Evolutionary conservation across 441 rosid genomes (phyloP), one percentile per base, ranked within the genome.

Genomic region (Mallotus japonicus): DNA sequence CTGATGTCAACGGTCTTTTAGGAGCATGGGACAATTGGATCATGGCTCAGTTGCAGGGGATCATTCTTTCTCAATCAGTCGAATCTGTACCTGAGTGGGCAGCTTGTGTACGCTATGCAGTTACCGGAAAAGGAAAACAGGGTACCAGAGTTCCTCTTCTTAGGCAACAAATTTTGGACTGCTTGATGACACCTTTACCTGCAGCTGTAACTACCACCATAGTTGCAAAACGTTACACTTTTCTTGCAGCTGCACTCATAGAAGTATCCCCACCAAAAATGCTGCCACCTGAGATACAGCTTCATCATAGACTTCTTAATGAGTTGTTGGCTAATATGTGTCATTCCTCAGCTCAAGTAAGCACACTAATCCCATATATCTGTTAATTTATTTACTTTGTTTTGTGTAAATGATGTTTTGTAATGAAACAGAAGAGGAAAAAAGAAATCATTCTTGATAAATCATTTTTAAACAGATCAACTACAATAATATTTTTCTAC

Each of bases 41-140:
- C 84, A 90, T 83, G 94, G 79, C 63, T 76, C 95, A 88, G 85
- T 82, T 96, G 85, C 94, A 90, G 91, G 87, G 79, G 73, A 86
- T 96, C 65, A 83, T 92, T 82, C 96, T 89, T 77, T 85, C 97
- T 42, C 98, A 90, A 71, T 89, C 98, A 10, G 93, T 96, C 69
- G 99, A 92, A 84, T 96, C 99, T 69, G 88, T 88, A 74, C 98
- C 98, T 57, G 98, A 96, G 83, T 96, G 99, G 99, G 96, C 96
- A 75, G 89, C 97, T 75, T 96, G 99, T 75, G 85, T 96, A 84
- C 97, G 99, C 74, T 96, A 96, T 80, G 97, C 99, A 68, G 99
- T 93, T 79, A 96, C 98, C 3, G 99, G 99, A 77, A 96, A 96
- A 84, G 98, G 99, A 70, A 96, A 92, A 84, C 78, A 81, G 75